Evolutionary conservation across 371 early-diverging fungal species (phyloP).

Genomic region (Basidiobolus meristosporus): DNA sequence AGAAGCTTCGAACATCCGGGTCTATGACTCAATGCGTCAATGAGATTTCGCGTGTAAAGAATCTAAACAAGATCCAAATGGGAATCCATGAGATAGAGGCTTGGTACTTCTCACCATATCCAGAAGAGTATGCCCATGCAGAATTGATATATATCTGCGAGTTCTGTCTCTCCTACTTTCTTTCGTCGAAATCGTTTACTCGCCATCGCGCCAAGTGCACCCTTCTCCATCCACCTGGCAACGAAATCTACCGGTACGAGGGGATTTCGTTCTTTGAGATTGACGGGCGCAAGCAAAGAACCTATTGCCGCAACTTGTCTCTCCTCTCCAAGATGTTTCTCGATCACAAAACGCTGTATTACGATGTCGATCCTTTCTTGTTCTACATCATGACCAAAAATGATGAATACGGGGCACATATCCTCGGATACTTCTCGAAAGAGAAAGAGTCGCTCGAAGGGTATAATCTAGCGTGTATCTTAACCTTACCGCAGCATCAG

Average conservation of each 20-base stretch:
- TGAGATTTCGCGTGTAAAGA: constrained; percentile 87
- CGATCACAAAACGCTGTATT: constrained; percentile 98
- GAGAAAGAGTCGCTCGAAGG: constrained; percentile 83
- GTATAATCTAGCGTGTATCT: constrained; percentile 97
- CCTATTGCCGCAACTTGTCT: constrained; percentile 96
- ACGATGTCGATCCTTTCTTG: constrained; percentile 98
- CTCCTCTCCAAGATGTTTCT: constrained; percentile 96
- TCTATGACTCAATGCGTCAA: constrained; percentile 88
- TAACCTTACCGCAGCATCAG: constrained; percentile 90
- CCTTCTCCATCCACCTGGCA: constrained; percentile 87
- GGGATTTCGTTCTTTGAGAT: constrained; percentile 83
- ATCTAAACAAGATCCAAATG: constrained; percentile 82
- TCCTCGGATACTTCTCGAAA: constrained; percentile 99
- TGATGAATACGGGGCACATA: constrained; percentile 66
- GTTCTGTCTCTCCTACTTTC: constrained; percentile 50
- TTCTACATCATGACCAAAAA: constrained; percentile 89
- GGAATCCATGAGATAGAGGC: constrained; percentile 73
- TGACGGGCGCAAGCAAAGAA: constrained; percentile 81
- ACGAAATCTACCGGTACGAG: constrained; percentile 93
- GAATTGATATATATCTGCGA: constrained; percentile 81
- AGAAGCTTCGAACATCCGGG: constrained; percentile 72
- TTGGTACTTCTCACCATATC: constrained; percentile 98
- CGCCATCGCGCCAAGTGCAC: constrained; percentile 42
- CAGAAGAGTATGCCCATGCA: constrained; percentile 74
- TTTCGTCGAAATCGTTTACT: constrained; percentile 1